Base-by-base conservation (phyloP, 164 flowering plant genomes). In the Piper longum region DNA sequence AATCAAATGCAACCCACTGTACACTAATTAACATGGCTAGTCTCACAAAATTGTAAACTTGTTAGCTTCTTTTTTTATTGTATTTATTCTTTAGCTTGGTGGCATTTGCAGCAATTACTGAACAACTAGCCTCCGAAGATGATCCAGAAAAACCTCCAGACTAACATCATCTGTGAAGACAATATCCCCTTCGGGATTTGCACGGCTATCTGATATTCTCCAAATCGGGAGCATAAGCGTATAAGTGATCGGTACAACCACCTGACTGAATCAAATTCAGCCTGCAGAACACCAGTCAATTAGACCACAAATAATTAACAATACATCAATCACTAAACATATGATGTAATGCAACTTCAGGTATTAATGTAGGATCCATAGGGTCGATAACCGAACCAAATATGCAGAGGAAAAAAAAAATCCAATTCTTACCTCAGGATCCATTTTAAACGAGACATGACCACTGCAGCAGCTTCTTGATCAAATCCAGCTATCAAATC, bases 391-490 rank as follows among this genome's bases (percentile, higher is more conserved):
- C 40, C 19, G 4, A 18, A 18, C 61, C 41, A 58, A 39, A 16
- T 8, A 14, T 56, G n/a, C n/a, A 58, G 6, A 39, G 36, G 7
- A 36, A 26, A 26, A 18, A 26, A 18, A 19, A 16, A 39, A 58
- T 5, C 61, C 16, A 58, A 39, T 6, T 16, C 43, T 64, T 78
- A 93, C 99, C 97, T 93, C 97, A 48, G 77, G 79, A 72, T 93
- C 99, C 97, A 93, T 93, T 78, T 88, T 93, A 78, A 82, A 80
- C 99, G 92, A 73, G 97, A 95, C 92, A 90, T 83, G 62, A 85
- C 92, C 62, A 78, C 95, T 69, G 86, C 95, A 68, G 99, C 99
- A 72, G 96, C 90, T 85, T 93, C 97, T 83, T 93, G 99, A 75
- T 88, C 99, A 83, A 93, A 93, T 64, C 97, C 99, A 69, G 96